A percentile compares a stretch with the other conserved stretches of the same genome.
Conservation (phyloP, 768 basidiomycete genomes). For the Tephrocybe sp. region DNA sequence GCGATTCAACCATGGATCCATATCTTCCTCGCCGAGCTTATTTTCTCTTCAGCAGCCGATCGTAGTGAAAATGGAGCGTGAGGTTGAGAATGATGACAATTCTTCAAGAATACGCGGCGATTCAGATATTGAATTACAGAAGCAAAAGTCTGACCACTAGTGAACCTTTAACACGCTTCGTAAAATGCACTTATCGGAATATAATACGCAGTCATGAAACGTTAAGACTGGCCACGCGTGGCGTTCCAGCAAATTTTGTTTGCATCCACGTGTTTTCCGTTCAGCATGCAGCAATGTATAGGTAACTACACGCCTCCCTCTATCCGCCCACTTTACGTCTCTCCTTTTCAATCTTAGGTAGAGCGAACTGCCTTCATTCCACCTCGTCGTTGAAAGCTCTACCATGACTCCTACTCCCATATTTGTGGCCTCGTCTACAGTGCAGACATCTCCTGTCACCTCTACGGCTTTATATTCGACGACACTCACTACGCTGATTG, state of each 20-base stretch:
- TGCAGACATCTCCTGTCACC: neutral
- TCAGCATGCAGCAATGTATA: too few relatives aligned
- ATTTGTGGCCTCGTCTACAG: neutral
- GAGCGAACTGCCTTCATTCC: too few relatives aligned
- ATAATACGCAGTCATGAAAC: too few relatives aligned
- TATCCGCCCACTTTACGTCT: too few relatives aligned
- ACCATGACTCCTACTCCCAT: neutral
- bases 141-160: neutral
- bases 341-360: too few relatives aligned
- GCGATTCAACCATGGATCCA: neutral
- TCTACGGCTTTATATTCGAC: constrained; percentile 17
- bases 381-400: too few relatives aligned
- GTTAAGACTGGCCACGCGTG: too few relatives aligned
- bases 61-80: neutral
- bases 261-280: too few relatives aligned
- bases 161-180: too few relatives aligned
- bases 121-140: neutral
- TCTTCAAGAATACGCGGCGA: neutral
- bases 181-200: too few relatives aligned
- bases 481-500: constrained; percentile 22
- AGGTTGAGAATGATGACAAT: neutral
- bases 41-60: neutral
- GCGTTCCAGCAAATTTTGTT: too few relatives aligned
- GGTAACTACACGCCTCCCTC: too few relatives aligned
- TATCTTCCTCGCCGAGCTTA: neutral